Base-by-base conservation (phyloP, 768 basidiomycete species). In the Kwoniella dejecticola region DNA sequence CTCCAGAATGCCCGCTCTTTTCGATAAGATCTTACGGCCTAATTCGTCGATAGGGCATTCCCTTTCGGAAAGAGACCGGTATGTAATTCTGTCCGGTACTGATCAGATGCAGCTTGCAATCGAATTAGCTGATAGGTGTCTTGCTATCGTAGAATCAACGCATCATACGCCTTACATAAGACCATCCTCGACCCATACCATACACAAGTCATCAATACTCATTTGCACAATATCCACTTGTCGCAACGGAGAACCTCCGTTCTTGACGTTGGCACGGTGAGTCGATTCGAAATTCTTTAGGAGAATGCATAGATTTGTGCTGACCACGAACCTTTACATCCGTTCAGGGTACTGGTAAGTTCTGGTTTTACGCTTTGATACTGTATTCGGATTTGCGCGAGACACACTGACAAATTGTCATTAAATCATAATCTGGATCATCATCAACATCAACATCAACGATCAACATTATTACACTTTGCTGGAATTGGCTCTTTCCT, bases 211-310 rank as follows among this genome's bases (percentile, higher is more conserved):
- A 63, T 71, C n/a, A 30, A 45, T 26, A 19, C 40, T 4, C 66
- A 70, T 24, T 62, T 75, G 8, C 24, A 42, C 10, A 29, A 48
- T 6, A 53, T 72, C 1, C 74, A 75, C 33, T 24, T 60, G 1
- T 38, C 57, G 5, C 69, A 71, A 24, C 52, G 74, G 38, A 41
- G 74, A 23, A 72, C 71, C 27, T 27, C 41, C 13, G 69, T 75
- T 2, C 52, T 75, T 27, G 74, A 75, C 47, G 63, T 72, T 27
- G 74, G 74, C 15, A 59, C 67, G 19, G 74, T 75, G 29, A 70
- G 69, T n/a, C n/a, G n/a, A n/a, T n/a, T n/a, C n/a, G n/a, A n/a
- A n/a, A n/a, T 17, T 33, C n/a, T 27, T 36, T 23, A 15, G 1
- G 7, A 42, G 40, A 21, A 17, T 26, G 24, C n/a, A 38, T 17